A percentile compares a stretch with the other conserved stretches of the same genome.
These are phyloP conservation scores for Panaeolus papilionaceus DNA, from an alignment of 768 basidiomycete genomes.

Conservation along the genomic window DNA sequence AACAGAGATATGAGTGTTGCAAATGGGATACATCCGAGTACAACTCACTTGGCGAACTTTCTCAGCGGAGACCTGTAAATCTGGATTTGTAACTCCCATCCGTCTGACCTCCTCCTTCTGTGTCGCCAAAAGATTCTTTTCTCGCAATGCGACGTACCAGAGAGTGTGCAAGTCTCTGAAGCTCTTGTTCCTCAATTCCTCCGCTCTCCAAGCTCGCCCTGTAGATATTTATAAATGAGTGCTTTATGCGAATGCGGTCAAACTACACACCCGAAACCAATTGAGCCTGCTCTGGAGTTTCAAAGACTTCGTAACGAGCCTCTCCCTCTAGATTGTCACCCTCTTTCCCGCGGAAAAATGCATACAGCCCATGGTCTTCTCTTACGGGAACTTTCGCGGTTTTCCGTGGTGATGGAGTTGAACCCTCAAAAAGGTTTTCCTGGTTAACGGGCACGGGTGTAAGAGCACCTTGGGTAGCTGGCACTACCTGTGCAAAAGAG, in stretches of 20 bases:
- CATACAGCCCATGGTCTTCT: constrained; percentile 77
- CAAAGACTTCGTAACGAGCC: constrained; percentile 57
- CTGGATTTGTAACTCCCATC: constrained; percentile 48
- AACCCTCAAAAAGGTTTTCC: not conserved
- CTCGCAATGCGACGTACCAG: constrained; percentile 91
- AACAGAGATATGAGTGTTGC: constrained; percentile 2
- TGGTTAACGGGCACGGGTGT: not conserved
- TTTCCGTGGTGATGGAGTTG: constrained; percentile 18
- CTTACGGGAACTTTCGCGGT: constrained; percentile 41
- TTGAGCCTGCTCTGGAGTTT: constrained; percentile 39
- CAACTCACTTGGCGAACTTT: constrained; percentile 53
- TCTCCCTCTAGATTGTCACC: constrained; percentile 49
- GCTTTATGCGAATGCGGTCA: constrained; percentile 14
- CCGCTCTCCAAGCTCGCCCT: constrained; percentile 90
- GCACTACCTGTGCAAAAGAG: constrained; percentile 18
- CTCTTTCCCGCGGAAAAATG: constrained; percentile 72
- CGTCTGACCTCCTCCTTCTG: constrained; percentile 82
- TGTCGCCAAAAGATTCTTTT: constrained; percentile 89
- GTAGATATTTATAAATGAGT: constrained; percentile 21
- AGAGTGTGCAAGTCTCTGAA: constrained; percentile 94
- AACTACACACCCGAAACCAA: constrained; percentile 34
- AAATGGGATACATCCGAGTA: constrained; percentile 15
- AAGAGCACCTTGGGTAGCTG: not conserved
- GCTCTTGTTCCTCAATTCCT: constrained; percentile 87
- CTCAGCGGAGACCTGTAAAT: constrained; percentile 37